Conservation (phyloP, 2,329 filamentous ascomycete species). For the Colletotrichum aenigma region DNA sequence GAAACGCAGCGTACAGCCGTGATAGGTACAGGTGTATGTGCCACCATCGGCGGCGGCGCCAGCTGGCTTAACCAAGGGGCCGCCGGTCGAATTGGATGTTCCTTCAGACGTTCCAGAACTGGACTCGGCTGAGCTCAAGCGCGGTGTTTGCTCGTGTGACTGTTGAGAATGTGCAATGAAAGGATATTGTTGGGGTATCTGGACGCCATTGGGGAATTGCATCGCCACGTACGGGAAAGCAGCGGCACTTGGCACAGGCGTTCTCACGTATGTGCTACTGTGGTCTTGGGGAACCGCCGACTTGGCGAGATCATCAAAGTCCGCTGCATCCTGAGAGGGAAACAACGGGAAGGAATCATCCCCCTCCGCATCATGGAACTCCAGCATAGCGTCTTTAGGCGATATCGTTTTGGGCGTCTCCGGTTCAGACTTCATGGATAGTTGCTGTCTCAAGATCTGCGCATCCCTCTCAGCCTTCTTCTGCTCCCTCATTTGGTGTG, state of each 20-base stretch:
- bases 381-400: constrained; percentile 87
- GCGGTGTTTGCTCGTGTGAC: constrained; percentile 35
- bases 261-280: neutral
- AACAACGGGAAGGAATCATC: constrained; percentile 77
- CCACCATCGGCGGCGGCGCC: constrained; percentile 77
- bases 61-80: constrained; percentile 53
- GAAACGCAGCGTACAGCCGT: constrained; percentile 87
- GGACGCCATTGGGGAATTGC: constrained; percentile 41
- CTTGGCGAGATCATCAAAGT: constrained; percentile 45
- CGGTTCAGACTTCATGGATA: constrained; percentile 44
- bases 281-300: neutral
- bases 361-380: constrained; percentile 79
- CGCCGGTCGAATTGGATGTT: constrained; percentile 31
- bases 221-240: constrained; percentile 32
- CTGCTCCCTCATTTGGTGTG: constrained; percentile 65
- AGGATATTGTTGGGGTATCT: constrained; percentile 56
- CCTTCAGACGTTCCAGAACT: constrained; percentile 26
- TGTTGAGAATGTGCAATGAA: constrained; percentile 45
- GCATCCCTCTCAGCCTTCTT: constrained; percentile 65
- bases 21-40: constrained; percentile 96
- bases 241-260: neutral
- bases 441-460: constrained; percentile 45
- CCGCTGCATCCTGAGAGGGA: constrained; percentile 57
- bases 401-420: constrained; percentile 84
- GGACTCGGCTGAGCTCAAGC: constrained; percentile 48